Evolutionary conservation across 768 basidiomycete species (phyloP).

Genomic region (Terana coerulea): DNA sequence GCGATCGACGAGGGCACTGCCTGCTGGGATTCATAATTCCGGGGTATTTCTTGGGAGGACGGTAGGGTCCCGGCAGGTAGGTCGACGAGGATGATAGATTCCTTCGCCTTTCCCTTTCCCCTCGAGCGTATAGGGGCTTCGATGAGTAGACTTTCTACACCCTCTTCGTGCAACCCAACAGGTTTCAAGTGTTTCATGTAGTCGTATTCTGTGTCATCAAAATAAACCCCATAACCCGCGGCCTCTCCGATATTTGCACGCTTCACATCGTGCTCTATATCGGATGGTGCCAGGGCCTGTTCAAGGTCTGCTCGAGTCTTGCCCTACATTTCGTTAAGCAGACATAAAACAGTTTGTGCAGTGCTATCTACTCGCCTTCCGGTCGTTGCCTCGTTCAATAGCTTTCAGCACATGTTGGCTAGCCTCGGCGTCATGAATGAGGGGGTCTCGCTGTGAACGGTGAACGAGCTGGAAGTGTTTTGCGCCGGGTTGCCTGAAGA

Average conservation of each 20-base stretch:
- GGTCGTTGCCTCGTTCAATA: slow-evolving; percentile 67
- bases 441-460: slow-evolving; percentile 91
- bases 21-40: slow-evolving; percentile 72
- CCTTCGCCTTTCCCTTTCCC: slow-evolving; percentile 34
- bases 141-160: slow-evolving; percentile 76
- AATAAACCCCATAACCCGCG: slow-evolving; percentile 84
- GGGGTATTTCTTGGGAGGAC: slow-evolving; percentile 68
- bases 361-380: slow-evolving; percentile 46
- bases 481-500: slow-evolving; percentile 86
- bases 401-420: slow-evolving; percentile 86
- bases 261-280: slow-evolving; percentile 40
- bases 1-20: slow-evolving; percentile 77
- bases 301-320: slow-evolving; percentile 84
- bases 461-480: slow-evolving; percentile 97
- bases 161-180: slow-evolving; percentile 73
- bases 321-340: slow-evolving; percentile 41
- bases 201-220: slow-evolving; percentile 94
- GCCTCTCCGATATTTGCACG: slow-evolving; percentile 80
- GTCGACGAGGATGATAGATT: slow-evolving; percentile 43
- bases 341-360: neutral
- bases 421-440: slow-evolving; percentile 90
- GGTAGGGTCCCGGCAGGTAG: slow-evolving; percentile 71
- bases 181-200: slow-evolving; percentile 95
- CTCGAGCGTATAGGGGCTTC: slow-evolving; percentile 59
- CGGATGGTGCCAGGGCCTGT: slow-evolving; percentile 43